phyloP scores from a whole-genome alignment of 192 early-diverging fungal genomes.

The Podila verticillata region DNA sequence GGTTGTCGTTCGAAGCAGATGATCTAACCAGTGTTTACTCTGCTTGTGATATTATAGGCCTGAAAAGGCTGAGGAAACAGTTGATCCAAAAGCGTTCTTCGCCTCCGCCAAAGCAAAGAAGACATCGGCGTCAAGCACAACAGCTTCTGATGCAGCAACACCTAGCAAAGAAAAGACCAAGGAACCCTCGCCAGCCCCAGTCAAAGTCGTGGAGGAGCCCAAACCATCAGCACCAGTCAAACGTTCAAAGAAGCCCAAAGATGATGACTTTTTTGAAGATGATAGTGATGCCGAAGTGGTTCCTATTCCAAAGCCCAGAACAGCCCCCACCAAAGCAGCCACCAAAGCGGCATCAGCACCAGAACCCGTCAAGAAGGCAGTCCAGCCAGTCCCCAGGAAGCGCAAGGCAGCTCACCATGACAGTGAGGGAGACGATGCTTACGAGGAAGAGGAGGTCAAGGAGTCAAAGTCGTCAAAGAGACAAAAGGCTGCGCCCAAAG shows the following conservation, averaged over 20 bases:
- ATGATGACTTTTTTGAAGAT: conserved; percentile 36
- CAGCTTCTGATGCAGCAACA: neutral
- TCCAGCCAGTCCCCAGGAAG: conserved; percentile 9
- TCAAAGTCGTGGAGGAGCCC: neutral
- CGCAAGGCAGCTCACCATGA: conserved; percentile 12
- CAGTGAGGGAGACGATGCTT: conserved; percentile 20
- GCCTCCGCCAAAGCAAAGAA: conserved; percentile 31
- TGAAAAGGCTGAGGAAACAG: conserved; percentile 7
- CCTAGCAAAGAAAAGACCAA: neutral
- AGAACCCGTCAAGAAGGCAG: conserved; percentile 12
- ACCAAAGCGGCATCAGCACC: neutral
- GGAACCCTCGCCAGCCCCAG: neutral
- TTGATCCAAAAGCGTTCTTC: conserved; percentile 46
- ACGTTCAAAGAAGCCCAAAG: conserved; percentile 17
- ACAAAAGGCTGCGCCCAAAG: conserved; percentile 16
- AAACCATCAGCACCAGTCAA: conserved; percentile 8
- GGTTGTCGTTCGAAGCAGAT: neutral
- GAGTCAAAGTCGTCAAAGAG: conserved; percentile 14
- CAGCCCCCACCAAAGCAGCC: conserved; percentile 5
- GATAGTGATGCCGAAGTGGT: conserved; percentile 32
- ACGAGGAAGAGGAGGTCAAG: conserved; percentile 17
- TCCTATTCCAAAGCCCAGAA: conserved; percentile 9
- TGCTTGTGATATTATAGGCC: neutral
- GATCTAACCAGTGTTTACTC: neutral
- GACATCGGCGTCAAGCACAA: neutral